These are phyloP conservation scores for Hortaea werneckii DNA, from an alignment of 2,329 filamentous ascomycete genomes.

Conservation along the genomic window DNA sequence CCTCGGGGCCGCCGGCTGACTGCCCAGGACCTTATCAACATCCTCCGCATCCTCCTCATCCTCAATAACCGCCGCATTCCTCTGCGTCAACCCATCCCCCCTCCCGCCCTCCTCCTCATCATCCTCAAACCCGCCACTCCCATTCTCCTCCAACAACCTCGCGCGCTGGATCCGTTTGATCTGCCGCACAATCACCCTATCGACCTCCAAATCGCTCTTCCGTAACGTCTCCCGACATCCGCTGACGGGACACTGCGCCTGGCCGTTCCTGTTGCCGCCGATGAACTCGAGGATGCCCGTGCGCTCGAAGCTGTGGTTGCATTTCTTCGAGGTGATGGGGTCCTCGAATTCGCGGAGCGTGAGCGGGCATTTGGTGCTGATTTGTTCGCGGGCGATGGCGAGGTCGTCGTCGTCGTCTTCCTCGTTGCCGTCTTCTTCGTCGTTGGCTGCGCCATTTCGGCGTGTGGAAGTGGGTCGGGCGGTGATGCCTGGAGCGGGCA, in stretches of 20 bases:
- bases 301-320: slow-evolving; percentile 65
- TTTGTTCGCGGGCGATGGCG: slow-evolving; percentile 51
- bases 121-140: slow-evolving; percentile 22
- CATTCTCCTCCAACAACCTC: slow-evolving; percentile 30
- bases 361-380: slow-evolving; percentile 60
- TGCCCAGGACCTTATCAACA: slow-evolving; percentile 10
- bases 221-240: slow-evolving; percentile 51
- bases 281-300: slow-evolving; percentile 49
- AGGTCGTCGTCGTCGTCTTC: slow-evolving; percentile 58
- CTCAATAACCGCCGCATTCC: slow-evolving; percentile 18
- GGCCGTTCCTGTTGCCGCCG: slow-evolving; percentile 5
- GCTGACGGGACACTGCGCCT: slow-evolving; percentile 49
- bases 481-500: slow-evolving; percentile 33
- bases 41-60: slow-evolving; percentile 16
- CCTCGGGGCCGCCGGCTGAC: too few relatives aligned
- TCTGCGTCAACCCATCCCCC: slow-evolving; percentile 17
- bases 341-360: slow-evolving; percentile 55
- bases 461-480: slow-evolving; percentile 7
- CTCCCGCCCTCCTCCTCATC: slow-evolving; percentile 30
- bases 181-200: slow-evolving; percentile 47
- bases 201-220: slow-evolving; percentile 45
- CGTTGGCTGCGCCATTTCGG: slow-evolving; percentile 34
- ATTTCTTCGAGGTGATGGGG: slow-evolving; percentile 56
- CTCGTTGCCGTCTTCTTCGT: slow-evolving; percentile 56
- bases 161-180: slow-evolving; percentile 46